Evolutionary conservation across 257 asterid species (phyloP).

Genomic region (Jaltomata sinuosa): DNA sequence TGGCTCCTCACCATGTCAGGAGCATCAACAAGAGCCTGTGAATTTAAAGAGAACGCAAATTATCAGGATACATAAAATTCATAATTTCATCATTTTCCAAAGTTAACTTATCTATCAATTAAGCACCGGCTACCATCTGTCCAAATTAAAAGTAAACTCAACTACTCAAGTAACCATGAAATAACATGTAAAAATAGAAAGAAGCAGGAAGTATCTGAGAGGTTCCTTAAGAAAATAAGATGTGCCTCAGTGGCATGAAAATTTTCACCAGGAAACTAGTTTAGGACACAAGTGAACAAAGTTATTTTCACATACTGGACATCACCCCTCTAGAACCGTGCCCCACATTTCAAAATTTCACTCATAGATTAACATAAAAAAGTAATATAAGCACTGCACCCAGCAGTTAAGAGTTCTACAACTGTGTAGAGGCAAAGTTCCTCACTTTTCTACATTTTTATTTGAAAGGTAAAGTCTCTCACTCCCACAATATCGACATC

Average conservation of each 20-base stretch:
- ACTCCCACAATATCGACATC: not conserved
- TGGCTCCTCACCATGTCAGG: conserved; percentile 21
- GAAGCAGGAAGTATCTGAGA: not conserved
- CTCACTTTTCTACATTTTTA: not conserved
- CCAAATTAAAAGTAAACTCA: not conserved
- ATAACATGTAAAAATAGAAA: not conserved
- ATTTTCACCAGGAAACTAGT: not conserved
- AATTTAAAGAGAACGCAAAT: not conserved
- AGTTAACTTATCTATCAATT: not conserved
- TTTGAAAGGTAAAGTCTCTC: not conserved
- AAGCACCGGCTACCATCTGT: not conserved
- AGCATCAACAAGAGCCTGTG: conserved; percentile 20
- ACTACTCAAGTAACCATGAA: not conserved
- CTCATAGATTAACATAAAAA: not conserved
- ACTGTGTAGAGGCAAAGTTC: not conserved
- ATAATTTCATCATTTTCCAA: not conserved
- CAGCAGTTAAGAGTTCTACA: not conserved
- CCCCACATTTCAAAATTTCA: not conserved
- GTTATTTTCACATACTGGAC: not conserved
- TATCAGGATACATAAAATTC: not conserved
- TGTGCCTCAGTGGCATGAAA: not conserved
- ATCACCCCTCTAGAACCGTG: not conserved
- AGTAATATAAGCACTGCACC: not conserved
- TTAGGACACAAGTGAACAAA: not conserved
- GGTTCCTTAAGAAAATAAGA: not conserved